phyloP scores from a whole-genome alignment of 257 asterid species.

The Jacaranda mimosifolia region DNA sequence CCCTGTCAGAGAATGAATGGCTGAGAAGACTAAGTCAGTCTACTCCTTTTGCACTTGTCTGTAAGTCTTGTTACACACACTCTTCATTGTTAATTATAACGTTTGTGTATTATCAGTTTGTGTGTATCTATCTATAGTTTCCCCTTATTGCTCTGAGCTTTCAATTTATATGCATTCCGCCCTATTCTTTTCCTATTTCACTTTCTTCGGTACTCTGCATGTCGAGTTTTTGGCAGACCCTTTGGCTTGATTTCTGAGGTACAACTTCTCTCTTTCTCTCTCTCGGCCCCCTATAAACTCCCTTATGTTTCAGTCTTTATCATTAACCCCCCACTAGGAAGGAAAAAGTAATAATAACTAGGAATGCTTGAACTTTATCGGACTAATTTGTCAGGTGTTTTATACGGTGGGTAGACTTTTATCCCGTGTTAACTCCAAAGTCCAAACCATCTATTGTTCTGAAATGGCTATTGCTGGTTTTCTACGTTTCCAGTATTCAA shows the following conservation, averaged over 20 bases:
- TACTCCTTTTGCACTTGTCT: conserved; percentile 13
- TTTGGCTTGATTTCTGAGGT: conserved; percentile 43
- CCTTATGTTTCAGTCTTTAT: conserved; percentile 28
- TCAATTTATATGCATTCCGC: conserved; percentile 31
- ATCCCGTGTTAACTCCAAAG: conserved; percentile 7
- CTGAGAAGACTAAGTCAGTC: conserved; percentile 53
- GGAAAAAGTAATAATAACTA: no score
- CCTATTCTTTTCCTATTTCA: conserved; percentile 25
- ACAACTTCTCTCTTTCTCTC: conserved; percentile 8
- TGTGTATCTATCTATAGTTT: neutral
- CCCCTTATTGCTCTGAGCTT: no score
- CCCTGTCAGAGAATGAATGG: conserved; percentile 76
- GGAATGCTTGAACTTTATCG: no score
- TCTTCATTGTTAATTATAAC: neutral
- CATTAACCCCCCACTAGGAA: conserved; percentile 5
- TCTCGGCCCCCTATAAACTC: no score
- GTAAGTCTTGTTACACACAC: neutral
- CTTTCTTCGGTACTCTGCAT: conserved; percentile 30
- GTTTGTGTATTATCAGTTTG: neutral
- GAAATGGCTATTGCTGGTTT: conserved; percentile 31
- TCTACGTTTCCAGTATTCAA: conserved; percentile 36
- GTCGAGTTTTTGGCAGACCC: conserved; percentile 14
- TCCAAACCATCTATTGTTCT: conserved; percentile 12
- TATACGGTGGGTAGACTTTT: conserved; percentile 1
- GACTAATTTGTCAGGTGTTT: conserved; percentile 12